These are phyloP conservation scores for Talaromyces sp. DNA, from an alignment of 2,329 filamentous ascomycete species.

Conservation along the genomic window DNA sequence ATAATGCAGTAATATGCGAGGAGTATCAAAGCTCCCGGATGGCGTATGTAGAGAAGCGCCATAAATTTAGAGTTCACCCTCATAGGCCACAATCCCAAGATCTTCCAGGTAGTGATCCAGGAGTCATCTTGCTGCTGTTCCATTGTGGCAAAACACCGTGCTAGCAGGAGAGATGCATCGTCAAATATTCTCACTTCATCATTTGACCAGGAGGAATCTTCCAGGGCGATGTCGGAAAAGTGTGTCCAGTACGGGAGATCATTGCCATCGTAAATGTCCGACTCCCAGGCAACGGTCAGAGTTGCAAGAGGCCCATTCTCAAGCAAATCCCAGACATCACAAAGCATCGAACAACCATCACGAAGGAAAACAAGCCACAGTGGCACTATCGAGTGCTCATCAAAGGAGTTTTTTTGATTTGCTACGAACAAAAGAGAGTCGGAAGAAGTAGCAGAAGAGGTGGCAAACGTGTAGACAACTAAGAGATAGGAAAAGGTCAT, in stretches of 20 bases:
- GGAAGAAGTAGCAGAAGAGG: constrained; percentile 21
- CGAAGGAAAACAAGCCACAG: constrained; percentile 26
- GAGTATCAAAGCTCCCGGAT: constrained; percentile 35
- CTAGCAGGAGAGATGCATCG: not conserved
- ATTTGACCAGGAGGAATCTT: not conserved
- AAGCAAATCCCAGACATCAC: constrained; percentile 22
- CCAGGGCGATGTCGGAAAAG: not conserved
- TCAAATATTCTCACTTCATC: not conserved
- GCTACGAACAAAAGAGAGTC: constrained; percentile 22
- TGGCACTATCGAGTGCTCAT: constrained; percentile 10
- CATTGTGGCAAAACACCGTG: not conserved
- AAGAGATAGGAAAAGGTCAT: constrained; percentile 23
- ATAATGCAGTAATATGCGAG: constrained; percentile 39
- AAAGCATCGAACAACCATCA: constrained; percentile 25
- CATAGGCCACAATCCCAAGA: constrained; percentile 35
- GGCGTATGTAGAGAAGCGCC: constrained; percentile 28
- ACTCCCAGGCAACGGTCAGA: constrained; percentile 26
- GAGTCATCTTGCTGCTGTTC: constrained; percentile 20
- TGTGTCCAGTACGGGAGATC: not conserved
- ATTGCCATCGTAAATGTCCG: not conserved
- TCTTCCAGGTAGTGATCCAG: constrained; percentile 26
- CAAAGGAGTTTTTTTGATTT: not conserved
- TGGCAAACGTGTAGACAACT: constrained; percentile 22
- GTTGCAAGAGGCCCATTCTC: constrained; percentile 19
- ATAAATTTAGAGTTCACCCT: constrained; percentile 33